Percentiles rank a stretch among this genome's conserved stretches.
Evolutionary conservation across 106 monocot species (phyloP).

Genomic region (Dendrobium officinale): DNA sequence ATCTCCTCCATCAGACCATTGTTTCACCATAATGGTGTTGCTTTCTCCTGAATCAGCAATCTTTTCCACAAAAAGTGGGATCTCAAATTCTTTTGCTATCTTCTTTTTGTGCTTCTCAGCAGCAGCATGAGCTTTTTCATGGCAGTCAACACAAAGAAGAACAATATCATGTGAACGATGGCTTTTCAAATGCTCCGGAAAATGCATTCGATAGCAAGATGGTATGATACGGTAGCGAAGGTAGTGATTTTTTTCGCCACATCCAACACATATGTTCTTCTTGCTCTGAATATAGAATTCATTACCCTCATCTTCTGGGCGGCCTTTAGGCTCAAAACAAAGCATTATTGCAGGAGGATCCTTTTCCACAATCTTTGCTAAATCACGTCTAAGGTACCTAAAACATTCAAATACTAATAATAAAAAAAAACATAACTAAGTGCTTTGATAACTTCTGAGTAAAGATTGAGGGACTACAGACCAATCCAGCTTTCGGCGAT

Average conservation of each 20-base stretch:
- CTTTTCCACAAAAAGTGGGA: conserved; percentile 85
- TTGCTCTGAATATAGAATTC: conserved; percentile 97
- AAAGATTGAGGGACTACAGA: conserved; percentile 23
- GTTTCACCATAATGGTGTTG: conserved; percentile 15
- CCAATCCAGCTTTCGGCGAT: conserved; percentile 92
- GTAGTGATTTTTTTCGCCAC: conserved; percentile 92
- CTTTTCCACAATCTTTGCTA: conserved; percentile 75
- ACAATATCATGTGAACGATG: conserved; percentile 98
- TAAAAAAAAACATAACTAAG: neutral
- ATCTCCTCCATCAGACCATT: conserved; percentile 8
- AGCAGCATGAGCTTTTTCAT: conserved; percentile 89
- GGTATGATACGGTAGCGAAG: conserved; percentile 92
- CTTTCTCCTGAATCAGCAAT: conserved; percentile 57
- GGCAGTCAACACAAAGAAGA: conserved; percentile 93
- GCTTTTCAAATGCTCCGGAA: conserved; percentile 98
- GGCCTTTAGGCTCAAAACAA: conserved; percentile 94
- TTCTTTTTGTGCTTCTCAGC: conserved; percentile 90
- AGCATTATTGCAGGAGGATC: conserved; percentile 94
- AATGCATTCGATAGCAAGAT: conserved; percentile 96
- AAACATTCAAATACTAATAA: neutral
- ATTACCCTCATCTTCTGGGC: conserved; percentile 96
- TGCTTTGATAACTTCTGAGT: neutral
- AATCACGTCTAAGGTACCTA: conserved; percentile 75
- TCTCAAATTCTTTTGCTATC: conserved; percentile 62
- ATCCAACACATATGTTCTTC: conserved; percentile 93